Base-by-base conservation (phyloP, 352 stramenopile genomes). In the Pythium sp. region DNA sequence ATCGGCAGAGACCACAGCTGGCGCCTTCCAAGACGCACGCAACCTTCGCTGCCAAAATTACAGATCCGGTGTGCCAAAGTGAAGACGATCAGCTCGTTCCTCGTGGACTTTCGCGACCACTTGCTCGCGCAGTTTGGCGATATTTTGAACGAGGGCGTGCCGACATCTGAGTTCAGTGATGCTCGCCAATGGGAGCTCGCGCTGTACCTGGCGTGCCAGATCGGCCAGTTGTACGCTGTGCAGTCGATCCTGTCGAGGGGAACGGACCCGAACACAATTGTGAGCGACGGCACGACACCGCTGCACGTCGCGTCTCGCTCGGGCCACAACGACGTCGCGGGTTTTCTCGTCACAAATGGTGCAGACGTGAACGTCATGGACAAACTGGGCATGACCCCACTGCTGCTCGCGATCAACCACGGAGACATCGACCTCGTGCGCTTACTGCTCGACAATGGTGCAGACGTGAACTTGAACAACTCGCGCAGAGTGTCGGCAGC, bases 401-500 rank as follows among this genome's bases (percentile, higher is more conserved):
- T 92, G 59, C 70, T 89, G 49, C 74, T 70, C 20, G 80, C 84
- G 18, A 77, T 87, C 20, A 81, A 85, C 47, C 57, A 80, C 47
- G 78, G 80, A 18, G 72, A 87, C 43, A 49, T 80, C 38, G 69
- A 79, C 41, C 65, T 89, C 18, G 77, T 87, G 15, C 66, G 75
- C 7, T 64, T 80, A 62, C 75, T 92, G 22, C 67, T 92, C 26
- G 68, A 76, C 12, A 79, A 70, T 46, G 74, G 74, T 5, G 80
- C 79, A 20, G 77, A 91, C 32, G 79, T 89, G 20, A 86, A 89
- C 63, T 30, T 79, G 26, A 72, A 69, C 67, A 87, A 79, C 46
- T 24, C 53, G 7, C 69, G 80, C n/a, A 78, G 62, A 32, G 73
- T 90, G 2, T 86, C 81, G 49, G 70, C 79, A 14, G 72, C 80